These are phyloP conservation scores for Ceratobasidium sp. DNA, from an alignment of 1,284 basidiomycete species.

Conservation along the genomic window DNA sequence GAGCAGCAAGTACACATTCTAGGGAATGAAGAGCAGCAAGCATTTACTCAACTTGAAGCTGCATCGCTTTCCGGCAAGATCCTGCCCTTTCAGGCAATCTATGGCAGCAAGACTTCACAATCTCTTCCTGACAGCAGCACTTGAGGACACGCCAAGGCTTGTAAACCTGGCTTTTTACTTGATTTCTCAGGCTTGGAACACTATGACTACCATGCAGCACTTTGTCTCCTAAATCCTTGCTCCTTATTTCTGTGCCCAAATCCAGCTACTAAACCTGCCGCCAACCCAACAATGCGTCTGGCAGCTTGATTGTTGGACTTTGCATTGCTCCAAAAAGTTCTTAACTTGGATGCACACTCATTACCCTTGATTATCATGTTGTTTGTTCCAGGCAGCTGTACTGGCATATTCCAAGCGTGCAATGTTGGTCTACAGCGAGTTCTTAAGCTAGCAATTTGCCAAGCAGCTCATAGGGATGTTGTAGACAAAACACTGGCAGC, in stretches of 20 bases:
- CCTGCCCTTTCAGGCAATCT: neutral
- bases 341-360: constrained; percentile 52
- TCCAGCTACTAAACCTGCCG: neutral
- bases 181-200: neutral
- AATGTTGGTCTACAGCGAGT: constrained; percentile 56
- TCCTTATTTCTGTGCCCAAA: neutral
- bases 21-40: neutral
- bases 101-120: neutral
- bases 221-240: neutral
- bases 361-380: constrained; percentile 50
- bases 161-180: neutral
- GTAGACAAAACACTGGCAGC: constrained; percentile 42
- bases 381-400: constrained; percentile 52
- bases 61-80: neutral
- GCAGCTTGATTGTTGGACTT: constrained; percentile 59
- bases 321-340: constrained; percentile 58
- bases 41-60: constrained; percentile 4
- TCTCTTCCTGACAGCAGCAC: neutral
- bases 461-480: constrained; percentile 54
- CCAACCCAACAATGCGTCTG: constrained; percentile 49
- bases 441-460: constrained; percentile 55
- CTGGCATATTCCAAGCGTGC: constrained; percentile 54
- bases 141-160: neutral
- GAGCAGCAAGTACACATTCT: neutral
- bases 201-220: neutral